Evolutionary conservation across 139 green algal species (phyloP).

Genomic region (Volvox africanus): DNA sequence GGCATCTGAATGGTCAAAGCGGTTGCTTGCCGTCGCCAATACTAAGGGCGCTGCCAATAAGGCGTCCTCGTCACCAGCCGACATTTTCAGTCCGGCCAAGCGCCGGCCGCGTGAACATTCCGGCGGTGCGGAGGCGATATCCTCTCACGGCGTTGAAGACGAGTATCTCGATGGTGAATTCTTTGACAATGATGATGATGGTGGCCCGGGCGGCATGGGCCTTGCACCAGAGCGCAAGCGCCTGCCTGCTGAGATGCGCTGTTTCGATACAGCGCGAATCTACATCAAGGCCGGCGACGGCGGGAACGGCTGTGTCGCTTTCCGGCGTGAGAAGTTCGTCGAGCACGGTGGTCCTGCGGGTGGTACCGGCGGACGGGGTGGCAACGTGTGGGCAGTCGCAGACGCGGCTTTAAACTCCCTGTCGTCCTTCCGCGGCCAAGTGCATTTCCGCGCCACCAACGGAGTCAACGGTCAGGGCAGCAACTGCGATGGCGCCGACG

Average conservation of each 20-base stretch:
- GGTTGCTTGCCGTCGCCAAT: conserved; percentile 37
- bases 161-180: not conserved
- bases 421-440: conserved; percentile 77
- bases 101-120: not conserved
- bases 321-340: conserved; percentile 97
- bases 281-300: conserved; percentile 93
- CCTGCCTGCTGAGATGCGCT: conserved; percentile 88
- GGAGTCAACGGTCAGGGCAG: conserved; percentile 58
- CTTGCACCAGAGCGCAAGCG: conserved; percentile 47
- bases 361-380: conserved; percentile 92
- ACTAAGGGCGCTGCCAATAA: not conserved
- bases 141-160: not conserved
- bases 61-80: not conserved
- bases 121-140: not conserved
- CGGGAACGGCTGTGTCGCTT: conserved; percentile 95
- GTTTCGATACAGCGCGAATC: conserved; percentile 95
- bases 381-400: conserved; percentile 86
- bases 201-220: not conserved
- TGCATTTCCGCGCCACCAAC: conserved; percentile 68
- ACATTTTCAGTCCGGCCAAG: conserved; percentile 43
- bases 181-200: conserved; percentile 23
- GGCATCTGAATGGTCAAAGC: conserved; percentile 45
- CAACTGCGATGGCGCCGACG: conserved; percentile 78
- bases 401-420: conserved; percentile 85
- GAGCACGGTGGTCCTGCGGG: conserved; percentile 91